phyloP scores from a whole-genome alignment of 2,329 filamentous ascomycete species.

The Ophiocordyceps camponoti-leonardi region DNA sequence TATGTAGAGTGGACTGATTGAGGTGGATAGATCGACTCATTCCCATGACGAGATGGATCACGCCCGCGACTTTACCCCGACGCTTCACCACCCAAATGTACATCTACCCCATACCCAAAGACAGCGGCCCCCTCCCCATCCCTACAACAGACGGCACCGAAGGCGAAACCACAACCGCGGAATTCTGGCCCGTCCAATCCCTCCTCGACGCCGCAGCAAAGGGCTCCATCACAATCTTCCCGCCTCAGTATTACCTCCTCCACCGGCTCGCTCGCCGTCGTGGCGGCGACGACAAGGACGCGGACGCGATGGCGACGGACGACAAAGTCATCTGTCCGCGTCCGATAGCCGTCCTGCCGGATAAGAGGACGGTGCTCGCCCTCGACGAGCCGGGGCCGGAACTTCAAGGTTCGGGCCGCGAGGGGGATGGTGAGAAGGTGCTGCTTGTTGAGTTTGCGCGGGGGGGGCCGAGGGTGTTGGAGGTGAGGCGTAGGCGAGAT shows the following conservation, averaged over 20 bases:
- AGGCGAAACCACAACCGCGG: not conserved
- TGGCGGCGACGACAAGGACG: conserved; percentile 17
- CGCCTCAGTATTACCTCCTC: conserved; percentile 70
- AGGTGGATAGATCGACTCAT: conserved; percentile 25
- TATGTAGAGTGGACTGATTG: not conserved
- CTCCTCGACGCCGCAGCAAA: conserved; percentile 51
- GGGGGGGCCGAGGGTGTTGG: conserved; percentile 32
- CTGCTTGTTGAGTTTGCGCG: conserved; percentile 36
- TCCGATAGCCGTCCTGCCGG: conserved; percentile 24
- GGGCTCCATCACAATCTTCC: conserved; percentile 68
- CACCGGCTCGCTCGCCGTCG: too few relatives aligned
- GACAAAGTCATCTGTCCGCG: conserved; percentile 45
- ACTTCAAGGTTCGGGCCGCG: conserved; percentile 25
- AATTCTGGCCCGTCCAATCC: conserved; percentile 5
- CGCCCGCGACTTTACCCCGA: conserved; percentile 52
- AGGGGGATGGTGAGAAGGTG: conserved; percentile 39
- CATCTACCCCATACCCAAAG: conserved; percentile 64
- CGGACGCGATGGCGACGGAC: accelerated
- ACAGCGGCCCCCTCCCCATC: too few relatives aligned
- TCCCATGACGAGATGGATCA: conserved; percentile 87
- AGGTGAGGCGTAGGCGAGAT: conserved; percentile 32
- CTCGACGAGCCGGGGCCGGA: conserved; percentile 42
- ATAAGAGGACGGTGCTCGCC: conserved; percentile 32
- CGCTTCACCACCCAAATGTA: conserved; percentile 97
- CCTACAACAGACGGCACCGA: not conserved